Base-by-base conservation (phyloP, 495 filamentous ascomycete species). In the Penicillium odoratum region DNA sequence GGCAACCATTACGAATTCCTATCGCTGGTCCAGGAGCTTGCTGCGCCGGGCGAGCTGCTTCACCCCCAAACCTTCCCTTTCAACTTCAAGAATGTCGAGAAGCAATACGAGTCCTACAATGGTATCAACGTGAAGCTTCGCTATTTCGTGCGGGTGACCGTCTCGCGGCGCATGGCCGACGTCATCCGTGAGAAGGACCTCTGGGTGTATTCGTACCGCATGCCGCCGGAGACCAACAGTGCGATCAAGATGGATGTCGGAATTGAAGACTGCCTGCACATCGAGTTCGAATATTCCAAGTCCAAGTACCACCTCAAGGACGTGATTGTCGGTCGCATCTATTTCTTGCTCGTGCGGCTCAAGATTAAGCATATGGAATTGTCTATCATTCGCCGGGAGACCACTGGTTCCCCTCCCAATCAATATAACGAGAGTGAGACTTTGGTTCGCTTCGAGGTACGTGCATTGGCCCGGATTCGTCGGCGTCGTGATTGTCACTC, bases 311-410 rank as follows among this genome's bases (percentile, higher is more conserved):
- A 99, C 66, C 85, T 99, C 48, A 99, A 99, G 81, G 94, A 99
- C 75, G 94, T 99, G 53, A 99, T 99, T 64, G 94, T 99, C 48
- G 94, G 94, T 51, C 86, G 94, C 59, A 99, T 99, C 81, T 99
- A 98, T 80, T 99, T 99, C 78, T 78, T 99, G 62, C 82, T 99
- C 28, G 94, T 99, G 59, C 86, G 94, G 69, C 81, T 99, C 70
- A 99, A 99, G 85, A 99, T 99, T 74, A 97, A 97, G 78, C 95
- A 99, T 74, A 99, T 99, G 94, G 94, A 99, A 78, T 76, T 99
- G 48, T 94, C 90, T 58, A 99, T 99, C 64, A 99, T 99, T 69
- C 86, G 94, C 63, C 82, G 94, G 60, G 94, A 99, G 76, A 98
- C 94, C 5, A 98, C 94, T 7, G 94, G 94, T 16, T 92, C 90